These are phyloP conservation scores for Cucumis hystrix DNA, from an alignment of 306 rosid species.

Conservation along the genomic window DNA sequence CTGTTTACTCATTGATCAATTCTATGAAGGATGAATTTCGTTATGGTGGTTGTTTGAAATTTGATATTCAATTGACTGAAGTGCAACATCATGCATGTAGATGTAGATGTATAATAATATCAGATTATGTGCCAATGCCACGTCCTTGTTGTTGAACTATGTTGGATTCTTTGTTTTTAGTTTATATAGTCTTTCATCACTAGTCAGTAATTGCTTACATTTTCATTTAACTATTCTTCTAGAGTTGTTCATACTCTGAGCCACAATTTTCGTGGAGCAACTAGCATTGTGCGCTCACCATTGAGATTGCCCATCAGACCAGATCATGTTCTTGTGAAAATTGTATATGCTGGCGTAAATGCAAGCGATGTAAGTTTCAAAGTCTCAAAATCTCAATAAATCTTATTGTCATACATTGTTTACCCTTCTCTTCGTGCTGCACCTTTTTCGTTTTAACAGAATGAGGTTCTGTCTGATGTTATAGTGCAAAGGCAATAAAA, in stretches of 20 bases:
- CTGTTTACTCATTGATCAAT: not conserved
- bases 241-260: conserved; percentile 86
- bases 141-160: not conserved
- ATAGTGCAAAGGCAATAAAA: not conserved
- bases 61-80: not conserved
- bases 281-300: conserved; percentile 43
- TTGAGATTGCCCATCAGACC: conserved; percentile 63
- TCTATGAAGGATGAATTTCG: not conserved
- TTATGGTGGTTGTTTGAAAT: not conserved
- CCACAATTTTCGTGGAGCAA: conserved; percentile 83
- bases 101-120: not conserved
- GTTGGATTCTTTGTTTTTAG: conserved; percentile 7
- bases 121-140: not conserved
- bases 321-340: conserved; percentile 63
- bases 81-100: not conserved
- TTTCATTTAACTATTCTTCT: conserved; percentile 15
- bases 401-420: not conserved
- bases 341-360: conserved; percentile 89
- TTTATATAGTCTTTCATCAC: not conserved
- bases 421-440: not conserved
- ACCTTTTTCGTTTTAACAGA: not conserved
- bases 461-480: conserved; percentile 9
- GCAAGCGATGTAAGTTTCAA: conserved; percentile 90
- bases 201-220: conserved; percentile 10
- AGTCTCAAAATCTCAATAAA: conserved; percentile 14